Base-by-base conservation (phyloP, 164 flowering plant genomes). In the Santalum album region DNA sequence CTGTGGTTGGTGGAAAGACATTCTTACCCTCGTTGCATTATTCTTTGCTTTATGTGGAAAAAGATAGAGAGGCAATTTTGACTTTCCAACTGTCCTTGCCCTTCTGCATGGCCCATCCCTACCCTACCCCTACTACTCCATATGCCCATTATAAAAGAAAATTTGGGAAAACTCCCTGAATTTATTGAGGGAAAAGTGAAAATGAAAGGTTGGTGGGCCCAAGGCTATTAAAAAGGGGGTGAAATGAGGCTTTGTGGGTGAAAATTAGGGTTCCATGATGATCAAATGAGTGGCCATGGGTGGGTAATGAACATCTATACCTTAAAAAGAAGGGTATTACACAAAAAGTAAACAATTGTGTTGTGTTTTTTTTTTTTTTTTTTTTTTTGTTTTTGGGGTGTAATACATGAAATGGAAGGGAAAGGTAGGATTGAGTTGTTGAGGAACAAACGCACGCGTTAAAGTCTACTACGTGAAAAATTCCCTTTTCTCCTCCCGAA, bases 251-350 rank as follows among this genome's bases (percentile, higher is more conserved):
- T 53, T 23, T 51, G 52, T 27, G 6, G 39, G 48, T 62, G 49
- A 48, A 35, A 65, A 55, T 63, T 52, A 60, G 56, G 62, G 61
- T 42, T 53, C 40, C 58, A 58, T 54, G 32, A 60, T 69, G 49
- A 56, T 23, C 27, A 42, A 60, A 59, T 60, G 70, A 63, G 59
- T 56, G 71, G 57, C 27, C 51, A 60, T 35, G 55, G 55, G 22
- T 57, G 15, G 56, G 57, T 25, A 49, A 19, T 23, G 24, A 56
- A 49, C 29, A 38, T n/a, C n/a, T n/a, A n/a, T n/a, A n/a, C n/a
- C n/a, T n/a, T n/a, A n/a, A n/a, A n/a, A n/a, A n/a, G n/a, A n/a
- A n/a, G n/a, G n/a, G n/a, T n/a, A n/a, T n/a, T n/a, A n/a, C n/a
- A n/a, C n/a, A n/a, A n/a, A n/a, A n/a, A n/a, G n/a, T n/a, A n/a